Evolutionary conservation across 805 yeast genomes (phyloP), one percentile per base, ranked within the genome.

Genomic region (Myxozyma melibiosi): DNA sequence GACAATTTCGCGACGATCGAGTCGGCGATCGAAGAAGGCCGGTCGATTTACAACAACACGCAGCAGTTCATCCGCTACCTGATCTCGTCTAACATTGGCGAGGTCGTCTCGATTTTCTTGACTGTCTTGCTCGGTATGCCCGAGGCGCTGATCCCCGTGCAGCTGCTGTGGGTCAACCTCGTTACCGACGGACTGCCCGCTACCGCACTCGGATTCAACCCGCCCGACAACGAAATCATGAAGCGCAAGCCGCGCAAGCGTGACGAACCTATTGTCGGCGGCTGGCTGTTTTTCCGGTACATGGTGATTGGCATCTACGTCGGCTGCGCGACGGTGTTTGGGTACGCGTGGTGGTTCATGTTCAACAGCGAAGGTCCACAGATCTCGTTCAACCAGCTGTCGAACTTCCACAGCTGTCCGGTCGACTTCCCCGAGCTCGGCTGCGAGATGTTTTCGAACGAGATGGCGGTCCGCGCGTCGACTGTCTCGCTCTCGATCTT

Each of bases 161-260:
- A 81, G 67, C 76, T 80, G 8, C 73, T 81, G 62, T 81, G 84
- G 84, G 80, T 81, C 55, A 76, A 81, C 59, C 76, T 81, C 38
- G 82, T 81, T 16, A 81, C 84, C 16, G 82, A 82, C 48, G 82
- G 84, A 49, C 73, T 81, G 67, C 84, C 84, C 46, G 84, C 84
- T 25, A 80, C 83, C 71, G 84, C 84, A 0, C 73, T 81, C 61
- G 84, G 84, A 9, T 74, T 74, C 67, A 75, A 74, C 53, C 78
- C 78, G 3, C 75, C 78, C 7, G 77, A 74, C 50, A 58, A 67
- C 49, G 72, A 68, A 37, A 71, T 71, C 53, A 74, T 74, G 78
- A 59, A 65, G 2, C 66, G 74, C 35, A 70, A 68, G n/a, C 78
- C 78, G 20, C 70, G 49, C 11, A 22, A 18, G 6, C 67, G 67